Evolutionary conservation across 257 asterid genomes (phyloP).

Genomic region (Avicennia marina): DNA sequence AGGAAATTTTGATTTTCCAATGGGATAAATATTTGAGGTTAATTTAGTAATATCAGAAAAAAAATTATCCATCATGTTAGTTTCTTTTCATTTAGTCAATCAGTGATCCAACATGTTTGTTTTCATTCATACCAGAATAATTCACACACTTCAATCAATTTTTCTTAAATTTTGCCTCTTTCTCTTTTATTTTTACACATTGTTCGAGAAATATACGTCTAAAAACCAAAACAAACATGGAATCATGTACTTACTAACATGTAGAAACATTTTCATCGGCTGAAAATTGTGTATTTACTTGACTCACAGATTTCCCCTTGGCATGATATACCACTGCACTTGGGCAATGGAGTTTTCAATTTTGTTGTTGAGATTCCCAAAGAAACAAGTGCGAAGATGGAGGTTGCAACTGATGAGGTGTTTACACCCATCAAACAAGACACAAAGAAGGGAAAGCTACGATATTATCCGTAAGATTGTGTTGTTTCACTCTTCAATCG

Average conservation of each 20-base stretch:
- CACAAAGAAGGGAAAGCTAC: slow-evolving; percentile 90
- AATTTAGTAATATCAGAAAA: too few relatives aligned
- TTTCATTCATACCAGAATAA: too few relatives aligned
- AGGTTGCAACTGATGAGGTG: slow-evolving; percentile 93
- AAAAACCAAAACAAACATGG: too few relatives aligned
- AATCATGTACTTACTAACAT: neutral
- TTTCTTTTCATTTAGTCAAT: too few relatives aligned
- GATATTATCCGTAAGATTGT: slow-evolving; percentile 82
- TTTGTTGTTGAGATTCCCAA: slow-evolving; percentile 92
- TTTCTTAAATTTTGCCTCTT: too few relatives aligned
- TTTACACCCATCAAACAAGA: slow-evolving; percentile 95
- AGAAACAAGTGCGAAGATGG: slow-evolving; percentile 98
- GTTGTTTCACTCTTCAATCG: neutral
- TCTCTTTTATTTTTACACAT: too few relatives aligned
- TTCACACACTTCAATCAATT: too few relatives aligned
- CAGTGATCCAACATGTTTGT: too few relatives aligned
- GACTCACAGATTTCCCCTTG: slow-evolving; percentile 83
- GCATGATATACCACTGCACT: slow-evolving; percentile 86
- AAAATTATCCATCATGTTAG: too few relatives aligned
- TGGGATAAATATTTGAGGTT: too few relatives aligned
- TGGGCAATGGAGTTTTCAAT: slow-evolving; percentile 82
- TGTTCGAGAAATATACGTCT: too few relatives aligned
- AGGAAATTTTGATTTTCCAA: too few relatives aligned
- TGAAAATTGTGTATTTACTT: neutral
- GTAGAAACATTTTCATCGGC: neutral